Base-by-base conservation (phyloP, 2,329 filamentous ascomycete genomes). In the Pseudogymnoascus sp. region DNA sequence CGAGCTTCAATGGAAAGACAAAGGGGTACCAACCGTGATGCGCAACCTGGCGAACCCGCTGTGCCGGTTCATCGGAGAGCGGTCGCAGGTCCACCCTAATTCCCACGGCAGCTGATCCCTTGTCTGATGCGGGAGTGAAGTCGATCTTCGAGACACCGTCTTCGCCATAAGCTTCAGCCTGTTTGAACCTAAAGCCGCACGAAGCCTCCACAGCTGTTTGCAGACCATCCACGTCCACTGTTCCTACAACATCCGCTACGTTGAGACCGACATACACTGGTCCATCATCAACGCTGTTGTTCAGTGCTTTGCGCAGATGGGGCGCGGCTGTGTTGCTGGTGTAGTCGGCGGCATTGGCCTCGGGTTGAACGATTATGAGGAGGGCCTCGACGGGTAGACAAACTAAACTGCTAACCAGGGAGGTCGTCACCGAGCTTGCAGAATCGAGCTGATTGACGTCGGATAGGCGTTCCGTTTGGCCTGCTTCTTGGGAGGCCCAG, bases 311-410 rank as follows among this genome's bases (percentile, higher is more conserved):
- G 23, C 58, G 37, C 21, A 60, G 79, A 80, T 69, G 77, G 82
- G 65, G 77, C 77, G 63, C 76, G 74, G 70, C 72, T 70, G 72
- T 74, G 70, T 66, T 68, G 61, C 76, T 74, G 65, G 75, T 74
- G 67, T 92, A 84, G 71, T 95, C 90, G 63, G 78, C 76, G 39
- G 84, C 81, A 65, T 85, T 84, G 60, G 91, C 79, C 65, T 88
- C 87, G 9, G 88, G 85, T 70, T 96, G 90, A 28, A 84, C 82
- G 63, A 95, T 81, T 65, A 96, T 72, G 61, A 95, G 76, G 74
- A 96, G 45, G 23, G 45, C 30, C 23, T 52, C 45, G n/a, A 52
- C 45, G 9, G 45, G 45, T 2, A 52, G 45, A n/a, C 45, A 52
- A 23, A 52, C 45, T 10, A 52, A 52, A 26, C 45, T 52, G 26